A percentile compares a stretch with the other conserved stretches of the same genome.
Evolutionary conservation across 129 eudicot species (phyloP).

Genomic region (Tanacetum coccineum): DNA sequence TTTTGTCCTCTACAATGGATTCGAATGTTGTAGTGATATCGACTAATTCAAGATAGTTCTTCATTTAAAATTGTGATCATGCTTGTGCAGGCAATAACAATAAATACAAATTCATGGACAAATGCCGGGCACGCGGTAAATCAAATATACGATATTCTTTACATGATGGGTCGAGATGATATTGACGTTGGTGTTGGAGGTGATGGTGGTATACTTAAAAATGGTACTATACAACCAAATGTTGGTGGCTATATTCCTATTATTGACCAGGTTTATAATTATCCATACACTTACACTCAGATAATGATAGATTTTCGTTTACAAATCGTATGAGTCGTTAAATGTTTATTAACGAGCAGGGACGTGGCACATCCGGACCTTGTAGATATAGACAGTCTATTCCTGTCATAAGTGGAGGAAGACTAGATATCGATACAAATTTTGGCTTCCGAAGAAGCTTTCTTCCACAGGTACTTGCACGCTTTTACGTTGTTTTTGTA

Average conservation of each 20-base stretch:
- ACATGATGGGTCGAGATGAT: too few relatives aligned
- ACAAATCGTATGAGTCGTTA: neutral
- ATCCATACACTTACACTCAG: neutral
- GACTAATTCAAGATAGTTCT: neutral
- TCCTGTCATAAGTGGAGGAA: constrained; percentile 63
- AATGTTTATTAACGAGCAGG: constrained; percentile 31
- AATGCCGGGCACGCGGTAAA: constrained; percentile 85
- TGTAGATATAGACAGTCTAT: constrained; percentile 88
- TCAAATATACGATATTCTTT: constrained; percentile 75
- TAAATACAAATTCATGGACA: constrained; percentile 76
- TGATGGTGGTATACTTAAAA: too few relatives aligned
- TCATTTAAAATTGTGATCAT: neutral
- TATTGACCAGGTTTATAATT: constrained; percentile 69
- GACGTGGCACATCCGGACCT: constrained; percentile 59
- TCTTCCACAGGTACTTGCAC: constrained; percentile 67
- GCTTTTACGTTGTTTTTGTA: neutral
- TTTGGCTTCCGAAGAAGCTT: constrained; percentile 64
- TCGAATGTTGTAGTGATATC: too few relatives aligned
- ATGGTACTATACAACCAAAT: constrained; percentile 63
- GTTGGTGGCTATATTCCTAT: constrained; percentile 95
- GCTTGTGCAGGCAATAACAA: constrained; percentile 64
- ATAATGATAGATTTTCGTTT: neutral
- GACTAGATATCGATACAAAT: constrained; percentile 72
- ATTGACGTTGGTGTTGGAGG: too few relatives aligned
- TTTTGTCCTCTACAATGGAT: too few relatives aligned